Evolutionary conservation across 2,329 filamentous ascomycete genomes (phyloP), one percentile per base, ranked within the genome.

Genomic region (Aspergillus melleus): DNA sequence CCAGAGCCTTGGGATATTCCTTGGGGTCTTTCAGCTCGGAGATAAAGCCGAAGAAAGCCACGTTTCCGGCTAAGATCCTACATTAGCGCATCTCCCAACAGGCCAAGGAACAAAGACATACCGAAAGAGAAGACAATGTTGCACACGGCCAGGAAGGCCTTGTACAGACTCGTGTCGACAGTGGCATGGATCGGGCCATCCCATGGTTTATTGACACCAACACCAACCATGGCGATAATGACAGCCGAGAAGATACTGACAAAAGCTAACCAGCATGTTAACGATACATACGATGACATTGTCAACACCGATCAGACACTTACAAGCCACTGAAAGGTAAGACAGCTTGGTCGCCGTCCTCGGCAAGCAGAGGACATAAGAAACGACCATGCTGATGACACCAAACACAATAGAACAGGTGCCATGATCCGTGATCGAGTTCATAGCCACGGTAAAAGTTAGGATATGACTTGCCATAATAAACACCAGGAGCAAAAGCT

Each of bases 91-190:
- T 52, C 89, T 79, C 16, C 82, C 81, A 19, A 85, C 86, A 1
- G 51, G 6, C 16, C 30, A 4, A 16, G 16, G 12, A 19, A 83
- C 56, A 77, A 74, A 24, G 78, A 56, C 75, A 69, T 68, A 78
- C 85, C 79, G 76, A 87, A 91, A 58, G 88, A 87, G 60, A 90
- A 85, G 57, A 89, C 80, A 57, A 90, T 90, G 76, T 90, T 89
- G 70, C 78, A 81, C 56, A 88, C 80, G 20, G 84, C 81, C 46
- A 85, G 79, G 68, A 88, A 87, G 19, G 77, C 84, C 39, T 83
- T 77, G 39, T 79, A 76, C 49, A 88, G 78, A 24, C 71, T 76
- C 0, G 82, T 68, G 3, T 77, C 66, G 19, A 73, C 69, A 2
- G 74, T 72, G 10, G 73, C 70, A 14, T 72, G 61, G 32, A 76